Evolutionary conservation across 495 filamentous ascomycete genomes (phyloP), one percentile per base, ranked within the genome.

Genomic region (Neurospora hispaniola): DNA sequence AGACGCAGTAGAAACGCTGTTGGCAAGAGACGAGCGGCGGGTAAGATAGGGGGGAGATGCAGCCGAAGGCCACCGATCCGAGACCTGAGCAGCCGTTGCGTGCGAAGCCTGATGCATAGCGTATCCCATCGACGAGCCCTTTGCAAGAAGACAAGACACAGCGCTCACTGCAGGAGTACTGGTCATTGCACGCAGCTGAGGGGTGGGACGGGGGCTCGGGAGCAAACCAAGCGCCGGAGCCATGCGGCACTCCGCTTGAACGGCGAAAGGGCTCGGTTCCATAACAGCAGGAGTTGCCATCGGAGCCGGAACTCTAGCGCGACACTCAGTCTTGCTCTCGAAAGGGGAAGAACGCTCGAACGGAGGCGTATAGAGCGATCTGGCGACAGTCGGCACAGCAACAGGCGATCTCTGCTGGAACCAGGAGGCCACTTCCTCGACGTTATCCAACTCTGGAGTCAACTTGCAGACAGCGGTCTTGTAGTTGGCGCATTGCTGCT

Each of bases 121-220:
- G 70, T 89, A 85, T 75, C 89, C 85, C 88, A 97, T 94, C 20
- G 93, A 92, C 5, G 89, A 86, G 73, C 79, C 75, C 73, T 81
- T 83, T 27, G 79, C 79, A 68, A 86, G 82, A 82, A 89, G 77
- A 84, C 84, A 80, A 81, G 85, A 79, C 78, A 84, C 84, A 82
- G 87, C 85, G 91, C 92, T 91, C 92, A 86, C 94, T 84, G 94
- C 94, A 92, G 95, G 95, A 91, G 94, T 96, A 83, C 85, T 88
- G 78, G 54, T 35, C 54, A 89, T 89, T 80, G 88, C 86, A 75
- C 87, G 87, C 42, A 86, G 85, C 77, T 93, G 90, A n/a, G 94
- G 93, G 20, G 93, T 94, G 81, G 95, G 81, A 76, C 89, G 88
- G 71, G 93, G 92, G 2, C 93, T 97, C 14, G 91, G 93, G 74